Evolutionary conservation across 2,329 filamentous ascomycete genomes (phyloP).

Genomic region (Alternaria arborescens): DNA sequence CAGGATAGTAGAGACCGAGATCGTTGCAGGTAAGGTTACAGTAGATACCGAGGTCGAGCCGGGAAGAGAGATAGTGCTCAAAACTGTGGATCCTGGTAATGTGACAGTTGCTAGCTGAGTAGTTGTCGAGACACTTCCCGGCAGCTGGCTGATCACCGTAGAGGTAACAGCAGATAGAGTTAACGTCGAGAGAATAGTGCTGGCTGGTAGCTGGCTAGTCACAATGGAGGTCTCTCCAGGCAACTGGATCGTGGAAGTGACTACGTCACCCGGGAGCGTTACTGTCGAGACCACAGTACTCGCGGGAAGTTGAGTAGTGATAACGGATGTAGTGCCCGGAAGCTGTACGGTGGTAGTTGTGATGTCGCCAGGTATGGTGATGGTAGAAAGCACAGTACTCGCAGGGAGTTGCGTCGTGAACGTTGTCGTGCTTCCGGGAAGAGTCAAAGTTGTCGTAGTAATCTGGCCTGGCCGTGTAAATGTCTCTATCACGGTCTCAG

Average conservation of each 20-base stretch:
- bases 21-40: conserved; percentile 36
- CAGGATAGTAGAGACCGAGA: conserved; percentile 27
- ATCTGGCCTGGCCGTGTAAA: conserved; percentile 18
- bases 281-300: conserved; percentile 14
- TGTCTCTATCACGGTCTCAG: conserved; percentile 13
- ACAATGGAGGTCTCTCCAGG: conserved; percentile 24
- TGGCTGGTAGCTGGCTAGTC: conserved; percentile 13
- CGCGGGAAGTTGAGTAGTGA: neutral
- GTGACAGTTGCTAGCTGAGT: conserved; percentile 34
- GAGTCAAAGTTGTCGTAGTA: conserved; percentile 11
- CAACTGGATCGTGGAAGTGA: conserved; percentile 27
- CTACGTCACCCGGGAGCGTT: conserved; percentile 25
- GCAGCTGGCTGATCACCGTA: conserved; percentile 13
- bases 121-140: conserved; percentile 29
- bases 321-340: neutral
- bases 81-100: conserved; percentile 14
- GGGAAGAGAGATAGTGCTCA: conserved; percentile 18
- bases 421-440: conserved; percentile 6
- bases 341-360: conserved; percentile 16
- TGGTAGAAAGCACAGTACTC: conserved; percentile 20
- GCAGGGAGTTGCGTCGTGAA: conserved; percentile 15
- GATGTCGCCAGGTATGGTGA: conserved; percentile 20
- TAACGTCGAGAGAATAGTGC: conserved; percentile 15
- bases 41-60: conserved; percentile 28
- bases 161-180: conserved; percentile 24